phyloP scores from a whole-genome alignment of 768 basidiomycete species.

The Mycena epipterygia region DNA sequence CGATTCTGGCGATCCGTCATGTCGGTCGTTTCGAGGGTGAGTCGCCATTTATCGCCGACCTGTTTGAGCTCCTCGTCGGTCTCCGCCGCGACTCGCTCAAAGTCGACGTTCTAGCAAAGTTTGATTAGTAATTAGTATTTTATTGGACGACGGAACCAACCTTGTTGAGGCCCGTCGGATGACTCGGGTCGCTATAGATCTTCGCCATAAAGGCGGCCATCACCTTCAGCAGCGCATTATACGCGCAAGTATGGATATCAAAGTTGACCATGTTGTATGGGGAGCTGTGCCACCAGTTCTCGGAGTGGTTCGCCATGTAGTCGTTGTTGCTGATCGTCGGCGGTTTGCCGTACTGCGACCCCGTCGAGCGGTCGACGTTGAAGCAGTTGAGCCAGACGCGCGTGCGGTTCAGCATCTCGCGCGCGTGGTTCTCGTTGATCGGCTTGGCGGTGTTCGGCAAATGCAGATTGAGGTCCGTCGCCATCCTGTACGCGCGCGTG shows the following conservation, averaged over 20 bases:
- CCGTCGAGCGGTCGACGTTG: conserved; percentile 91
- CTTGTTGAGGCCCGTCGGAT: conserved; percentile 84
- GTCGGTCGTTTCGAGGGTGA: conserved; percentile 63
- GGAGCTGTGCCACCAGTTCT: conserved; percentile 79
- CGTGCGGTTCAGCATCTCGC: conserved; percentile 91
- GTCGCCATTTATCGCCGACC: conserved; percentile 71
- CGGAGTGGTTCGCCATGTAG: conserved; percentile 80
- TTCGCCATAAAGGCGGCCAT: conserved; percentile 70
- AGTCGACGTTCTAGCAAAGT: conserved; percentile 67
- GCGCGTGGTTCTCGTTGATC: conserved; percentile 82
- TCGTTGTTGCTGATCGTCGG: conserved; percentile 84
- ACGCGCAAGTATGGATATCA: conserved; percentile 85
- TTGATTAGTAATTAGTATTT: conserved; percentile 1
- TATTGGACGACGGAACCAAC: conserved; percentile 47
- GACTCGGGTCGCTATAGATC: conserved; percentile 80
- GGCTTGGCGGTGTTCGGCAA: conserved; percentile 80
- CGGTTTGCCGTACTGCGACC: conserved; percentile 90
- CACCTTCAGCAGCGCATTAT: conserved; percentile 80
- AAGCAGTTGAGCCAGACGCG: conserved; percentile 93
- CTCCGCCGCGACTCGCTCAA: conserved; percentile 73
- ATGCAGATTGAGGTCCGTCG: conserved; percentile 91
- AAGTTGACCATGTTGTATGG: conserved; percentile 78
- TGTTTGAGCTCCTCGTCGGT: conserved; percentile 78
- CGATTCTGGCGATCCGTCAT: conserved; percentile 65
- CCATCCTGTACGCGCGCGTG: conserved; percentile 80